Evolutionary conservation across 805 yeast species (phyloP), one percentile per base, ranked within the genome.

Genomic region (Metschnikowia kofuensis): DNA sequence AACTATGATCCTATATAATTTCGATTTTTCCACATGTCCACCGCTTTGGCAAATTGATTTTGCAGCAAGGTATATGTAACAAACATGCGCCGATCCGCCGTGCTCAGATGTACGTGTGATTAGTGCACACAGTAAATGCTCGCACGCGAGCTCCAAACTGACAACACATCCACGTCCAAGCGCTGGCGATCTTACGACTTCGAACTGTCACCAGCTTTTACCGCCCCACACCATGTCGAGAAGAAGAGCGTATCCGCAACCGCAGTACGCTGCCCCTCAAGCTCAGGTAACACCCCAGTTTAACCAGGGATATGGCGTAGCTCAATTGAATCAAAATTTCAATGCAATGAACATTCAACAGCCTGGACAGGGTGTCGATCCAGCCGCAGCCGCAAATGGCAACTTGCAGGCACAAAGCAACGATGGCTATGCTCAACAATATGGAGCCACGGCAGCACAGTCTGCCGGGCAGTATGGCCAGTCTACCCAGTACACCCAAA

Each of bases 231-330:
- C 44, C 48, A 70, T 70, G 75, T 68, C 74, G 43, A 70, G 69
- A 64, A 72, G 77, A 70, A 73, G 78, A 69, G 75, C 75, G 38
- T 72, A 72, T 57, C 78, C 78, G 58, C 72, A 69, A 54, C 78
- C 78, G 14, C 78, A 71, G 56, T 73, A 73, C 58, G 66, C 71
- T 40, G 56, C 69, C 46, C 54, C 50, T 44, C 53, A 40, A 45
- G 47, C 54, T 12, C 55, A 50, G 26, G 54, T 51, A 21, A 49
- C 48, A 35, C 46, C 58, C 45, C 50, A 45, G 45, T 49, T 43
- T 57, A 51, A 51, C 52, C 54, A 51, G 44, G 51, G 53, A 35
- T 65, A 66, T 47, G 72, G 70, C 9, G 61, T 61, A 28, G 70
- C 65, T 45, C 74, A 68, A 56, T 56, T 68, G 47, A 62, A 60